These are phyloP conservation scores for Cercospora janseana DNA, from an alignment of 2,329 filamentous ascomycete species.

Conservation along the genomic window DNA sequence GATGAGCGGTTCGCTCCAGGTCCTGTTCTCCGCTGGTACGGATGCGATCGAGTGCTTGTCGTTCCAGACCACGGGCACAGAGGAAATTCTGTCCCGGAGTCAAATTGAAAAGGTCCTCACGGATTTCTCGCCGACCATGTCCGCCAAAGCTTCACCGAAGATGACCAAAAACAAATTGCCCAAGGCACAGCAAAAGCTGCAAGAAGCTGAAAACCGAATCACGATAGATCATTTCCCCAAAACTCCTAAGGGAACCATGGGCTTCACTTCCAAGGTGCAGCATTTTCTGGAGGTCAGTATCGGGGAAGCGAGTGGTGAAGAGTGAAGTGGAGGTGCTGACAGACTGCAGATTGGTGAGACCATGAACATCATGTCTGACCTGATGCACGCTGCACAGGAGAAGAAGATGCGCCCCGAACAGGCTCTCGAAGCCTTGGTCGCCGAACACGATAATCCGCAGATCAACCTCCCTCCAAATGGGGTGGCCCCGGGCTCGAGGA, in stretches of 20 bases:
- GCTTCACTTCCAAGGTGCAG: slow-evolving; percentile 57
- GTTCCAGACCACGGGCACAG: slow-evolving; percentile 71
- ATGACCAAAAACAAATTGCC: slow-evolving; percentile 54
- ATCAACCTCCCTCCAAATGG: slow-evolving; percentile 49
- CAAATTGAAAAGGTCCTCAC: slow-evolving; percentile 50
- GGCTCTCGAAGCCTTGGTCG: slow-evolving; percentile 55
- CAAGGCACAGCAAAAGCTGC: slow-evolving; percentile 39
- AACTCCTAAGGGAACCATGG: slow-evolving; percentile 51
- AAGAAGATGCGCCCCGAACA: slow-evolving; percentile 55
- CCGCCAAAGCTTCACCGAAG: slow-evolving; percentile 47
- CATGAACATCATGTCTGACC: slow-evolving; percentile 61
- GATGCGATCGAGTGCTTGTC: slow-evolving; percentile 84
- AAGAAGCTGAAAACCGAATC: slow-evolving; percentile 47
- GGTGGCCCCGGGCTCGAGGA: slow-evolving; percentile 31
- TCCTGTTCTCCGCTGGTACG: slow-evolving; percentile 68
- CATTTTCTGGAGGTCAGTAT: slow-evolving; percentile 60
- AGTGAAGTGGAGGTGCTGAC: slow-evolving; percentile 20
- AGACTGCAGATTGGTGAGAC: slow-evolving; percentile 59
- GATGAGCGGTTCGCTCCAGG: slow-evolving; percentile 66
- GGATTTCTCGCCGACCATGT: slow-evolving; percentile 52
- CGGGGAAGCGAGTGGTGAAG: background rate
- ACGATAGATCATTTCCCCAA: slow-evolving; percentile 47
- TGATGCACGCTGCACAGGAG: slow-evolving; percentile 58
- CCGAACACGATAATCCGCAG: slow-evolving; percentile 47
- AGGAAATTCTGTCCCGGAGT: slow-evolving; percentile 77